These are phyloP conservation scores for Exophiala sp. DNA, from an alignment of 2,329 filamentous ascomycete genomes.

Conservation along the genomic window DNA sequence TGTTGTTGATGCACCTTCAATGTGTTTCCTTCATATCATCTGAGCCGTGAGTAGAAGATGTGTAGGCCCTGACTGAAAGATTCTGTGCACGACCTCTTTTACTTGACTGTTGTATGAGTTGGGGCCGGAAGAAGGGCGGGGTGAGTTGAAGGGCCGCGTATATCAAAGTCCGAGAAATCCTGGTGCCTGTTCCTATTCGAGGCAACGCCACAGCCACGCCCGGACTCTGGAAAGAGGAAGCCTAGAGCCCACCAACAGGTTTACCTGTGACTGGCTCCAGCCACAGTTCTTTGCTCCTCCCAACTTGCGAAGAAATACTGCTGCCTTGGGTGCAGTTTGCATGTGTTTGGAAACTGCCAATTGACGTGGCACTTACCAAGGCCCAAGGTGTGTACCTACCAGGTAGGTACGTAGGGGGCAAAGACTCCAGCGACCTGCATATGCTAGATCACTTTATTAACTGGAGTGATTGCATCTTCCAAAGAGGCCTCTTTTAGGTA, in stretches of 20 bases:
- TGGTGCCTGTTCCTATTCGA: constrained; percentile 20
- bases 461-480: too few species aligned
- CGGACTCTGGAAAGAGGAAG: constrained; percentile 1
- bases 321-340: background rate
- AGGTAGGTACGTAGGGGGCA: too few species aligned
- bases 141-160: constrained; percentile 15
- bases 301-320: background rate
- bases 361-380: too few species aligned
- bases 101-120: background rate
- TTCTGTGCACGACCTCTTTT: too few species aligned
- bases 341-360: background rate
- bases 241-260: background rate
- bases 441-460: too few species aligned
- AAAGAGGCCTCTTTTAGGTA: too few species aligned
- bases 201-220: constrained; percentile 14
- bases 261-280: constrained; percentile 1
- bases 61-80: too few species aligned
- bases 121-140: constrained; percentile 4
- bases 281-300: constrained; percentile 1
- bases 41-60: background rate
- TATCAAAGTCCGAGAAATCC: constrained; percentile 17
- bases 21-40: too few species aligned
- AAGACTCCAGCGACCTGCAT: too few species aligned
- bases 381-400: too few species aligned
- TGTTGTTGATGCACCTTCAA: background rate